Evolutionary conservation across 1,284 basidiomycete species (phyloP).

Genomic region (Ganoderma boninense): DNA sequence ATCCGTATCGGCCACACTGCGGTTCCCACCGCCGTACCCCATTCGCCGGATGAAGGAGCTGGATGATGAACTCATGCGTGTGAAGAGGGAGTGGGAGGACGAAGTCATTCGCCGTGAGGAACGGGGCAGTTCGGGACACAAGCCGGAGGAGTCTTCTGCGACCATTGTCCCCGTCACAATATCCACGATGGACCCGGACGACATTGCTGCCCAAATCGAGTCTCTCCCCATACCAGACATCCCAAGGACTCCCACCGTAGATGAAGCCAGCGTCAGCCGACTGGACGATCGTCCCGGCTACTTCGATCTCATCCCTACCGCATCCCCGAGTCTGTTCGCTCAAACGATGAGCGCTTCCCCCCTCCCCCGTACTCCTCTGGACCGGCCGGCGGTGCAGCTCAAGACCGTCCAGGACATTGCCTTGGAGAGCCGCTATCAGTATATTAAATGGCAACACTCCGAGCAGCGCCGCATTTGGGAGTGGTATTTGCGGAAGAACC

Average conservation of each 20-base stretch:
- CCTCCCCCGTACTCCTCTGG: constrained; percentile 37
- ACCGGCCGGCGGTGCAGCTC: constrained; percentile 53
- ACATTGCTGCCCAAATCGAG: constrained; percentile 77
- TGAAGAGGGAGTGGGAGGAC: constrained; percentile 84
- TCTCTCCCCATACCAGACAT: constrained; percentile 61
- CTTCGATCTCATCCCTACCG: constrained; percentile 50
- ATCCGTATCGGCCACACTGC: constrained; percentile 89
- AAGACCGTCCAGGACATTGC: constrained; percentile 69
- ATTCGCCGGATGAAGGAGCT: constrained; percentile 88
- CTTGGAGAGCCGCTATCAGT: constrained; percentile 74
- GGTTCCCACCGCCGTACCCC: constrained; percentile 90
- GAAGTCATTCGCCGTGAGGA: constrained; percentile 85
- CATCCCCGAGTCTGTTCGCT: constrained; percentile 34
- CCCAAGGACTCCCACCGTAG: constrained; percentile 54
- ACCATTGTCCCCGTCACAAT: constrained; percentile 30
- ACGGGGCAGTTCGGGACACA: constrained; percentile 49
- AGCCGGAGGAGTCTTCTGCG: constrained; percentile 55
- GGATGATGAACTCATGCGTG: constrained; percentile 74
- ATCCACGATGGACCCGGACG: constrained; percentile 50
- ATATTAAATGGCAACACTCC: constrained; percentile 81
- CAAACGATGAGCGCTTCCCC: constrained; percentile 36
- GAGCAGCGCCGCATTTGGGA: constrained; percentile 91
- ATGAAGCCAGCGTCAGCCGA: constrained; percentile 34
- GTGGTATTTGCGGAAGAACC: constrained; percentile 87
- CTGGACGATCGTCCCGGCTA: constrained; percentile 45